Percentiles rank a stretch among this genome's conserved stretches.
Evolutionary conservation across 208 protist genomes (phyloP).

Genomic region (Wallacemonas sp.): DNA sequence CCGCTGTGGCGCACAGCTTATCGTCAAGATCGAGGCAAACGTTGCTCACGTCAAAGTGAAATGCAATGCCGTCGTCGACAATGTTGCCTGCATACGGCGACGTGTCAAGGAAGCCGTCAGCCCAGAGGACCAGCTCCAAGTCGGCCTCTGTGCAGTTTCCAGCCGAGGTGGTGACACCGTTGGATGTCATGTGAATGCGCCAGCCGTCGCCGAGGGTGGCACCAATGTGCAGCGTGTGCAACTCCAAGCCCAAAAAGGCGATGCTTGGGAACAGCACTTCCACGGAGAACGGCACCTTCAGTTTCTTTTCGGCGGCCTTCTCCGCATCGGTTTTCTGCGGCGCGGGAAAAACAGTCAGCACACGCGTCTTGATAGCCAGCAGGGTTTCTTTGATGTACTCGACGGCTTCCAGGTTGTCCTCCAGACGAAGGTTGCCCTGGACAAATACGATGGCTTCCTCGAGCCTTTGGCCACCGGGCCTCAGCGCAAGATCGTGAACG

Average conservation of each 20-base stretch:
- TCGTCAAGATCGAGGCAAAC: conserved; percentile 38
- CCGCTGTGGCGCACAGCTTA: conserved; percentile 32
- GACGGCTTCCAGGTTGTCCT: conserved; percentile 28
- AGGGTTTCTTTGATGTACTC: conserved; percentile 26
- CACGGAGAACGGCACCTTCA: conserved; percentile 2
- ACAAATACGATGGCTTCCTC: conserved; percentile 4
- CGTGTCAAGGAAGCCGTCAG: conserved; percentile 30
- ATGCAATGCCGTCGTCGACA: conserved; percentile 48
- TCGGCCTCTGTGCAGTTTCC: neutral
- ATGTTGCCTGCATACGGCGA: conserved; percentile 53
- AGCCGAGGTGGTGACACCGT: conserved; percentile 25
- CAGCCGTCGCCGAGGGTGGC: conserved; percentile 31
- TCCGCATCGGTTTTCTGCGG: neutral
- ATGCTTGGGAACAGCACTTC: conserved; percentile 8
- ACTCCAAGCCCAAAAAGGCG: conserved; percentile 13
- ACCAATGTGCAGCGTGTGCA: conserved; percentile 17
- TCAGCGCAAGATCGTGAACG: neutral
- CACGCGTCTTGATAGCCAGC: conserved; percentile 1
- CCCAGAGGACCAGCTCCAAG: conserved; percentile 38
- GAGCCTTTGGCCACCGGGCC: neutral
- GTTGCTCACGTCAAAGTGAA: conserved; percentile 35
- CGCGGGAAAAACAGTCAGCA: neutral
- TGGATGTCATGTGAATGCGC: conserved; percentile 36
- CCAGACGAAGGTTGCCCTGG: conserved; percentile 8
- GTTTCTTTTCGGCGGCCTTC: neutral